Base-by-base conservation (phyloP, 225 moss, liverwort and hornwort genomes). In the Climacium dendroides region DNA sequence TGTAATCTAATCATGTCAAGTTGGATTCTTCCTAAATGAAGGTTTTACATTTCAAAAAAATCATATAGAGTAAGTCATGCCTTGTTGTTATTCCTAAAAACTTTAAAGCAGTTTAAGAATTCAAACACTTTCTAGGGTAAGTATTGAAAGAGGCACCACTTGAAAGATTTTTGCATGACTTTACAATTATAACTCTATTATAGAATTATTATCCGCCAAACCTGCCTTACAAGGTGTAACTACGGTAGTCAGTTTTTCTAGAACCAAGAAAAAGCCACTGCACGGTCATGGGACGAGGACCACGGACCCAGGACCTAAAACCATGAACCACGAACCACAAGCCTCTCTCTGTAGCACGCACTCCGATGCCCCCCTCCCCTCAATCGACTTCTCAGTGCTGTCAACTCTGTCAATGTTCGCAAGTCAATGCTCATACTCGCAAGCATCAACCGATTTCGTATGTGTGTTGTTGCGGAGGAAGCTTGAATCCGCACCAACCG, bases 371-470 rank as follows among this genome's bases (percentile, higher is more conserved):
- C 74, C 58, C 17, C 69, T 75, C 43, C 28, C 32, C 19, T 45
- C 82, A 50, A 83, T 83, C 73, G 39, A 28, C 80, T 48, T 58
- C 15, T 5, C 39, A 62, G 28, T 30, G 39, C 87, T 72, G 86
- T 79, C 88, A 82, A 88, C 57, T 79, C 83, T 71, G 83, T 65
- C 83, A 57, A 84, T 74, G 80, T 58, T 28, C 10, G 58, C 52
- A 88, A 74, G 87, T 90, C 90, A 90, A 90, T 85, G 80, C 72
- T 70, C 71, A 25, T 7, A 28, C 55, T 71, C n/a, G 89, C 65
- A 26, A 80, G 53, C 58, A 57, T 64, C 43, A 3, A 61, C 61
- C 43, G 70, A 71, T 70, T n/a, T 79, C 78, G 54, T 53, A 26
- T 63, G 81, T 25, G 37, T 18, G 80, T 80, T 41, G 60, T 63